These are phyloP conservation scores for Trichoderma gracile DNA, from an alignment of 2,329 filamentous ascomycete species.

Conservation along the genomic window DNA sequence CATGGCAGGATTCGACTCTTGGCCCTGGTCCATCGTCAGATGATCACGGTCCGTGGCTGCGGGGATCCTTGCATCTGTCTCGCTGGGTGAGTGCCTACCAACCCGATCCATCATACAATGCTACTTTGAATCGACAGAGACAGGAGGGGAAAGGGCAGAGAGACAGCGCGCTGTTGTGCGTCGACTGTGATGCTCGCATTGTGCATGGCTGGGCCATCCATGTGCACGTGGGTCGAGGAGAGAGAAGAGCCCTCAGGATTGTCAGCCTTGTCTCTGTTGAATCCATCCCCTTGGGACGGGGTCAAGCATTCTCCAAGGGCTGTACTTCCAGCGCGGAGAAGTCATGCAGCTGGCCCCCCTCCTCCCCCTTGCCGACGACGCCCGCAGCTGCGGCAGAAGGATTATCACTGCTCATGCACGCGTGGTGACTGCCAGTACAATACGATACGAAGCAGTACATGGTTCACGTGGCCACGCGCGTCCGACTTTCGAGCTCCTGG, in stretches of 20 bases:
- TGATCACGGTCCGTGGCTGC: conserved; percentile 19
- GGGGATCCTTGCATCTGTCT: conserved; percentile 21
- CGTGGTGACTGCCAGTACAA: no score
- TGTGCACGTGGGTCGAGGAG: neutral
- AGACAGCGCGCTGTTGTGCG: neutral
- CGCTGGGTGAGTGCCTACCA: neutral
- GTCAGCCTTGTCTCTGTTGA: conserved; percentile 15
- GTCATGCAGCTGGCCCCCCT: neutral
- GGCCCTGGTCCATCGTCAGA: conserved; percentile 23
- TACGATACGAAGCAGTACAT: no score
- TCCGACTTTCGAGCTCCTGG: neutral
- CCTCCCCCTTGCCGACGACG: conserved; percentile 5
- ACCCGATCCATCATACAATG: conserved; percentile 12
- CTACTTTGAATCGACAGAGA: conserved; percentile 2
- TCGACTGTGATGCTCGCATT: neutral
- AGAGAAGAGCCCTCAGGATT: neutral
- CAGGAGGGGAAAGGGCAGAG: neutral
- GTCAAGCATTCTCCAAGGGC: neutral
- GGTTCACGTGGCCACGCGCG: neutral
- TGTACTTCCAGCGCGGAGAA: neutral
- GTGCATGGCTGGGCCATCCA: conserved; percentile 6
- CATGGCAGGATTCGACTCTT: conserved; percentile 20
- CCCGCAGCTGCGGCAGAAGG: conserved; percentile 18
- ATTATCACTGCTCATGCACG: neutral
- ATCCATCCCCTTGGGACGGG: conserved; percentile 2